Evolutionary conservation across 768 basidiomycete species (phyloP).

Genomic region (Collybiopsis luxurians): DNA sequence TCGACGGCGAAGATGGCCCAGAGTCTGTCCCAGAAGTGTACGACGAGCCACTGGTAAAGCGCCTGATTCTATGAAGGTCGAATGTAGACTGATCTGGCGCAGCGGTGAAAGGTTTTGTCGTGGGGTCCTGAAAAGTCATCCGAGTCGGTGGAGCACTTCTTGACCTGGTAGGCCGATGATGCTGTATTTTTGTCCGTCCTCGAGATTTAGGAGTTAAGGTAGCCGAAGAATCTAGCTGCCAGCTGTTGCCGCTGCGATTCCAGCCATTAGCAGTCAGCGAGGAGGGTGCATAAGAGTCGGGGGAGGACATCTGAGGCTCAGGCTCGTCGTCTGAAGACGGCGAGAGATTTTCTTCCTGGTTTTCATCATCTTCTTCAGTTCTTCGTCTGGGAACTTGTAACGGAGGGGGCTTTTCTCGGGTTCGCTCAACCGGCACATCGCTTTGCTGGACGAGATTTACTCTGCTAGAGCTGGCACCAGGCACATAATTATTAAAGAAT

Average conservation of each 20-base stretch:
- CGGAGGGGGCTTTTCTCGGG: neutral
- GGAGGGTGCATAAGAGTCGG: conserved; percentile 2
- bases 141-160: conserved; percentile 39
- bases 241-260: neutral
- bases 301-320: neutral
- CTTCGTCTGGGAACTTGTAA: conserved; percentile 1
- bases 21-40: conserved; percentile 2
- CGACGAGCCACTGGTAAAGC: conserved; percentile 1
- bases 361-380: conserved; percentile 16
- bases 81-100: neutral
- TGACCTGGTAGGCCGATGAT: conserved; percentile 43
- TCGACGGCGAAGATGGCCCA: conserved; percentile 22
- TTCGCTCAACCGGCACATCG: neutral
- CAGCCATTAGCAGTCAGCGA: neutral
- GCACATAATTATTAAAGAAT: conserved; percentile 11
- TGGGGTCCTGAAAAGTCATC: conserved; percentile 9
- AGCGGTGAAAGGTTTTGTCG: conserved; percentile 3
- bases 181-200: conserved; percentile 2
- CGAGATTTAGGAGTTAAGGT: conserved; percentile 15
- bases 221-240: conserved; percentile 21
- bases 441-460: neutral
- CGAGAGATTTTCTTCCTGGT: conserved; percentile 3
- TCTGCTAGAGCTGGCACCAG: conserved; percentile 12
- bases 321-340: neutral
- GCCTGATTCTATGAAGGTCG: neutral